phyloP scores from a whole-genome alignment of 306 rosid genomes.

The Nissolia schottii region DNA sequence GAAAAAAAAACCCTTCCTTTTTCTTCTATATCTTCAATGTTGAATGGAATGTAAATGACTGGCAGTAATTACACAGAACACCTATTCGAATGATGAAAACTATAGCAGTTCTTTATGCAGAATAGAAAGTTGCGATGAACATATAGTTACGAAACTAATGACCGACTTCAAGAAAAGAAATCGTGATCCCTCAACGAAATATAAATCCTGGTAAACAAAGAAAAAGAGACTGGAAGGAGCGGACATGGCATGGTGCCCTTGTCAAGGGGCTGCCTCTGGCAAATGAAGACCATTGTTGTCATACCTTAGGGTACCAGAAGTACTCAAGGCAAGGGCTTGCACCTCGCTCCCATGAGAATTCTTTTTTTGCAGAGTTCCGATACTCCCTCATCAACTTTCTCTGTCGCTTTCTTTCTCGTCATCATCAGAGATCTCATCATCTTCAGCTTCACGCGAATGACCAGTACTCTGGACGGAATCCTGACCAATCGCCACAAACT shows the following conservation, averaged over 20 bases:
- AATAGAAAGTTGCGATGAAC: not conserved
- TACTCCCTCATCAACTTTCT: not conserved
- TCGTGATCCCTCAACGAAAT: not conserved
- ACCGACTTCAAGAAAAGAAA: not conserved
- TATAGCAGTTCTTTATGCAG: not conserved
- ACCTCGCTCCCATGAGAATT: constrained; percentile 66
- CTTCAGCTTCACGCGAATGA: constrained; percentile 24
- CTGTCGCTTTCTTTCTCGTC: constrained; percentile 10
- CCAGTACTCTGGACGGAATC: constrained; percentile 19
- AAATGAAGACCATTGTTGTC: constrained; percentile 31
- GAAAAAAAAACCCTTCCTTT: no score
- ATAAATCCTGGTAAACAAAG: not conserved
- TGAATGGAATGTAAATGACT: not conserved
- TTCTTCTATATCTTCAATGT: not conserved
- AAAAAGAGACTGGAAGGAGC: not conserved
- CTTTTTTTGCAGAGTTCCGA: constrained; percentile 55
- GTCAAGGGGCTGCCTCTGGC: constrained; percentile 29
- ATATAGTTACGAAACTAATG: not conserved
- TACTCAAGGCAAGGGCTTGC: constrained; percentile 52
- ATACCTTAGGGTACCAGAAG: constrained; percentile 39
- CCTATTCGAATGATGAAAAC: not conserved
- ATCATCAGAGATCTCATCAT: not conserved
- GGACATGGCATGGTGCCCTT: not conserved
- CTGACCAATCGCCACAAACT: constrained; percentile 18
- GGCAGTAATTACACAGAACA: not conserved